A percentile compares a stretch with the other conserved stretches of the same genome.
These are phyloP conservation scores for Ophiobolus disseminans DNA, from an alignment of 2,329 filamentous ascomycete genomes.

Conservation along the genomic window DNA sequence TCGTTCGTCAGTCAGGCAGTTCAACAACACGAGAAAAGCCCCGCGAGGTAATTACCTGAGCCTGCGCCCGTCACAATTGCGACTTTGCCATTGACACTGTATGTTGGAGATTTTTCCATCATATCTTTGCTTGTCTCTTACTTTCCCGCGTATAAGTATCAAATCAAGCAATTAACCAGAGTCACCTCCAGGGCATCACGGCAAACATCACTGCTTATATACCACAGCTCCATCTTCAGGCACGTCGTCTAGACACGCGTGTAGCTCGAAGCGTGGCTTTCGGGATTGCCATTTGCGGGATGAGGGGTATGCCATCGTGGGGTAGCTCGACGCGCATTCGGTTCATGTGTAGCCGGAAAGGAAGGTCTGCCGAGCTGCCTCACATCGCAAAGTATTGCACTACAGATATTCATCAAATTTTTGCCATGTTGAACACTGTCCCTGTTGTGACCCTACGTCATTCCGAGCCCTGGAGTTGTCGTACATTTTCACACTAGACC, in stretches of 20 bases:
- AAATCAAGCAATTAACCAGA: not conserved
- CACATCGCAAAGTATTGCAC: too few species aligned
- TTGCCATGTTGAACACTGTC: too few species aligned
- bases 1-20: not conserved
- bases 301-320: constrained; percentile 15
- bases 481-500: too few species aligned
- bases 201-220: too few species aligned
- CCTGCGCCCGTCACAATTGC: constrained; percentile 59
- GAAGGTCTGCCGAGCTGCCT: too few species aligned
- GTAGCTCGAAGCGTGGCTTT: not conserved
- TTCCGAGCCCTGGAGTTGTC: too few species aligned
- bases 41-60: constrained; percentile 27
- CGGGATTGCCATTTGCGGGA: constrained; percentile 5
- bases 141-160: not conserved
- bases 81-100: constrained; percentile 54
- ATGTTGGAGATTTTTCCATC: constrained; percentile 24
- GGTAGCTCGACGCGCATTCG: too few species aligned
- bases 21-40: not conserved
- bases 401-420: too few species aligned
- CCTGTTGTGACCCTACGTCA: too few species aligned
- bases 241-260: not conserved
- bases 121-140: constrained; percentile 2
- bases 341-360: too few species aligned
- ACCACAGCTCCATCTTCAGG: too few species aligned
- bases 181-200: too few species aligned